These are phyloP conservation scores for Ogataea chonburiensis DNA, from an alignment of 805 yeast species.

Conservation along the genomic window DNA sequence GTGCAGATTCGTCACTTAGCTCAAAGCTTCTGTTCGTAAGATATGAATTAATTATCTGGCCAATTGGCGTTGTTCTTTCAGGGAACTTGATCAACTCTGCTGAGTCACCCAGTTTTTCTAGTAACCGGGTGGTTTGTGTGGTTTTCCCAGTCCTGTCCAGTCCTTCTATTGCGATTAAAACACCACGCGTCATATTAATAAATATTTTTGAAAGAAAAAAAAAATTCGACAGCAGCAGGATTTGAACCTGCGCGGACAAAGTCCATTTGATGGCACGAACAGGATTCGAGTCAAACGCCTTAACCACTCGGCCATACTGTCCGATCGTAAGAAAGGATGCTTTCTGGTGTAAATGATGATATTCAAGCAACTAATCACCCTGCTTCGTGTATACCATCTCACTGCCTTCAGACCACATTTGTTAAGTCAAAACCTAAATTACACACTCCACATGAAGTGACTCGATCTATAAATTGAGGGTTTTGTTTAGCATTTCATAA, in stretches of 20 bases:
- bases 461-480: too few species aligned
- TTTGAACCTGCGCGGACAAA: slow-evolving; percentile 66
- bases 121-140: slow-evolving; percentile 61
- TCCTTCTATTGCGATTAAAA: slow-evolving; percentile 83
- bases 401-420: too few species aligned
- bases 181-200: slow-evolving; percentile 49
- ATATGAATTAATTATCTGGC: slow-evolving; percentile 73
- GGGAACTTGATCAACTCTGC: slow-evolving; percentile 75
- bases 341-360: not conserved
- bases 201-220: slow-evolving; percentile 23
- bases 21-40: slow-evolving; percentile 49
- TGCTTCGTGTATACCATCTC: too few species aligned
- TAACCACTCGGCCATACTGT: slow-evolving; percentile 43
- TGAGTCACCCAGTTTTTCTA: slow-evolving; percentile 26
- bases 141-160: slow-evolving; percentile 94
- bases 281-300: slow-evolving; percentile 39
- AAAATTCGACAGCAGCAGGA: slow-evolving; percentile 58
- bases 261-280: slow-evolving; percentile 42
- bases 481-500: too few species aligned
- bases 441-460: too few species aligned
- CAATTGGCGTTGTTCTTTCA: slow-evolving; percentile 80
- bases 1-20: slow-evolving; percentile 78
- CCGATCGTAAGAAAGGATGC: slow-evolving; percentile 12
- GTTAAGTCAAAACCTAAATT: too few species aligned
- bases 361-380: too few species aligned